Evolutionary conservation across 495 filamentous ascomycete species (phyloP).

Genomic region (Aspergillus mulundensis): DNA sequence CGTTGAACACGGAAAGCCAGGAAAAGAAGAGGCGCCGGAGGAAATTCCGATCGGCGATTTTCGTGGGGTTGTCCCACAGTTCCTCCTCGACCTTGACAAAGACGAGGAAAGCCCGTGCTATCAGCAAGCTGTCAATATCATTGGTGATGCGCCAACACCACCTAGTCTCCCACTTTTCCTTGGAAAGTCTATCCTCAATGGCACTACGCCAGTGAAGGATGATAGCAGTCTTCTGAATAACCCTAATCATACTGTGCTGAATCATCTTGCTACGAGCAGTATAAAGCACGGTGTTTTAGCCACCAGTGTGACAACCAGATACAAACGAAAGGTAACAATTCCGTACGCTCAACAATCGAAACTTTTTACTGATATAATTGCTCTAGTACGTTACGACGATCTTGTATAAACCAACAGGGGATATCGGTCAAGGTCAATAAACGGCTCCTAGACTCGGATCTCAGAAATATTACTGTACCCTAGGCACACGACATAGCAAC

Average conservation of each 20-base stretch:
- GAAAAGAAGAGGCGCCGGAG: constrained; percentile 46
- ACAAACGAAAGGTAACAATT: constrained; percentile 80
- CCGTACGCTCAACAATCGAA: neutral
- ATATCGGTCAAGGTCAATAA: constrained; percentile 37
- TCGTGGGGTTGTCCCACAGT: constrained; percentile 67
- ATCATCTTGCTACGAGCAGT: constrained; percentile 96
- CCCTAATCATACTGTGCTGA: constrained; percentile 95
- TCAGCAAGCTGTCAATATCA: constrained; percentile 63
- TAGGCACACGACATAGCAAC: neutral
- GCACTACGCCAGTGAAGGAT: constrained; percentile 86
- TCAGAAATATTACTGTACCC: neutral
- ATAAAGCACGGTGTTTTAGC: constrained; percentile 95
- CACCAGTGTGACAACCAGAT: constrained; percentile 94
- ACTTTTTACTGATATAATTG: constrained; percentile 12
- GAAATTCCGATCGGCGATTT: constrained; percentile 47
- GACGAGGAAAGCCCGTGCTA: constrained; percentile 70
- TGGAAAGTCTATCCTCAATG: constrained; percentile 90
- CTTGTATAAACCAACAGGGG: constrained; percentile 84
- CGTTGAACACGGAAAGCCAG: constrained; percentile 35
- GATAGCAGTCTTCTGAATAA: constrained; percentile 94
- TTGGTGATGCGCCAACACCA: constrained; percentile 72
- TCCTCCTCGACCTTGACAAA: constrained; percentile 79
- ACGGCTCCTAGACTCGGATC: neutral
- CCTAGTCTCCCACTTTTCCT: constrained; percentile 88
- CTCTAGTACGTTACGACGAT: constrained; percentile 92